A percentile compares a stretch with the other conserved stretches of the same genome.
phyloP scores from a whole-genome alignment of 164 flowering plant species.

The Aristolochia californica region DNA sequence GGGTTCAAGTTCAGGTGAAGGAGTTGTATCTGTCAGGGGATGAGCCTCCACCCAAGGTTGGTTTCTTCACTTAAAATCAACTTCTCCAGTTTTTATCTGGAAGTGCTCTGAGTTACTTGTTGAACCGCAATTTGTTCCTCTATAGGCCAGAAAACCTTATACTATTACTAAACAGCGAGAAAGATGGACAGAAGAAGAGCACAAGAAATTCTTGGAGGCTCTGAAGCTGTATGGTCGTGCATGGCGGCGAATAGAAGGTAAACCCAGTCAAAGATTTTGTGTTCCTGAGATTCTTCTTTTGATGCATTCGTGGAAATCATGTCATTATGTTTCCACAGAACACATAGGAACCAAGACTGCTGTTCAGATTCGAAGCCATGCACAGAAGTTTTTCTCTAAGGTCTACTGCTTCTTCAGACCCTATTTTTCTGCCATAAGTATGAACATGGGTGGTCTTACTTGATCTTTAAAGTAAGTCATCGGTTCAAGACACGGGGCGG shows the following conservation, averaged over 20 bases:
- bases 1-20: slow-evolving; percentile 10
- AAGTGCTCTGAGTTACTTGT: background rate
- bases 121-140: background rate
- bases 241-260: slow-evolving; percentile 65
- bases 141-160: slow-evolving; percentile 51
- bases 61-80: background rate
- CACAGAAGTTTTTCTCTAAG: slow-evolving; percentile 90
- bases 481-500: slow-evolving; percentile 6
- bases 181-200: slow-evolving; percentile 67
- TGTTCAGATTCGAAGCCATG: slow-evolving; percentile 92
- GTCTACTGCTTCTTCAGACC: slow-evolving; percentile 25
- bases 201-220: slow-evolving; percentile 55
- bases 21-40: slow-evolving; percentile 21
- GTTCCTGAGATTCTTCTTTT: background rate
- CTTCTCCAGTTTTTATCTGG: background rate
- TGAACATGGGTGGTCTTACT: slow-evolving; percentile 8
- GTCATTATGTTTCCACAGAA: slow-evolving; percentile 31
- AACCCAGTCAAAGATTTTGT: background rate
- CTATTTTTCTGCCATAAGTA: slow-evolving; percentile 12
- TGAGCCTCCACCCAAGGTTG: slow-evolving; percentile 39
- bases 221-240: slow-evolving; percentile 52
- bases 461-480: slow-evolving; percentile 17
- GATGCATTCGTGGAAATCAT: slow-evolving; percentile 1
- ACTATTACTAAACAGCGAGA: slow-evolving; percentile 60
- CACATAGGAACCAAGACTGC: slow-evolving; percentile 82